Percentiles rank a stretch among this genome's conserved stretches.
Evolutionary conservation across 495 filamentous ascomycete species (phyloP).

Genomic region (Podospora didyma): DNA sequence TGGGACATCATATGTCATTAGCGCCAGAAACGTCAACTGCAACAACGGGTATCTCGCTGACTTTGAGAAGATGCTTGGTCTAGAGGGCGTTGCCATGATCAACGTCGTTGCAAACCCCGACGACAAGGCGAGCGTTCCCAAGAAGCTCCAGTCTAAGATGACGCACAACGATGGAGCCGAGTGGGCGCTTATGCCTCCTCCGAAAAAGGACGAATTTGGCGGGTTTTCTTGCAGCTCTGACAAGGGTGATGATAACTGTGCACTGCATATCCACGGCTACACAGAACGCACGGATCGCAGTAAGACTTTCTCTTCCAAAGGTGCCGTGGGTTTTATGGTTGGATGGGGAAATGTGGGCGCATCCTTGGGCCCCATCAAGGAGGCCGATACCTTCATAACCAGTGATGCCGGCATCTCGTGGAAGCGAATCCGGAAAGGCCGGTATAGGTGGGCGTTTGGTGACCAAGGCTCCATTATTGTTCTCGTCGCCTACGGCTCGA

Average conservation of each 20-base stretch:
- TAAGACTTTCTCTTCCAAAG: slow-evolving; percentile 81
- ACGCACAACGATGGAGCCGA: slow-evolving; percentile 92
- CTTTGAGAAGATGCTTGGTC: slow-evolving; percentile 89
- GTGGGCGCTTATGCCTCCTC: slow-evolving; percentile 73
- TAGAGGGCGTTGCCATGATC: slow-evolving; percentile 84
- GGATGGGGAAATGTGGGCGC: slow-evolving; percentile 87
- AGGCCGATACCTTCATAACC: slow-evolving; percentile 83
- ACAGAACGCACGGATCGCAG: slow-evolving; percentile 77
- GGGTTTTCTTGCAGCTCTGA: slow-evolving; percentile 65
- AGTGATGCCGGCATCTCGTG: slow-evolving; percentile 84
- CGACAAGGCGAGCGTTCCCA: slow-evolving; percentile 55
- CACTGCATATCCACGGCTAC: slow-evolving; percentile 90
- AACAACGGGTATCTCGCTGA: slow-evolving; percentile 76
- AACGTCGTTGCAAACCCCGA: slow-evolving; percentile 77
- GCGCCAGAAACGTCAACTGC: slow-evolving; percentile 71
- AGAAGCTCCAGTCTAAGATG: slow-evolving; percentile 83
- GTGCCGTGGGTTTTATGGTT: slow-evolving; percentile 89
- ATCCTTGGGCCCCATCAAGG: slow-evolving; percentile 52
- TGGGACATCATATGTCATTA: slow-evolving; percentile 88
- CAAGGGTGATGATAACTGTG: slow-evolving; percentile 60
- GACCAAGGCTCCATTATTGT: slow-evolving; percentile 91
- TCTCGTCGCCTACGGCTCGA: slow-evolving; percentile 59
- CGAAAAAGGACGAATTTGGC: slow-evolving; percentile 58
- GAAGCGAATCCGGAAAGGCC: slow-evolving; percentile 78
- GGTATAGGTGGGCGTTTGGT: slow-evolving; percentile 88